These are phyloP conservation scores for Cladosporium austrohemisphaericum DNA, from an alignment of 2,329 filamentous ascomycete genomes.

Conservation along the genomic window DNA sequence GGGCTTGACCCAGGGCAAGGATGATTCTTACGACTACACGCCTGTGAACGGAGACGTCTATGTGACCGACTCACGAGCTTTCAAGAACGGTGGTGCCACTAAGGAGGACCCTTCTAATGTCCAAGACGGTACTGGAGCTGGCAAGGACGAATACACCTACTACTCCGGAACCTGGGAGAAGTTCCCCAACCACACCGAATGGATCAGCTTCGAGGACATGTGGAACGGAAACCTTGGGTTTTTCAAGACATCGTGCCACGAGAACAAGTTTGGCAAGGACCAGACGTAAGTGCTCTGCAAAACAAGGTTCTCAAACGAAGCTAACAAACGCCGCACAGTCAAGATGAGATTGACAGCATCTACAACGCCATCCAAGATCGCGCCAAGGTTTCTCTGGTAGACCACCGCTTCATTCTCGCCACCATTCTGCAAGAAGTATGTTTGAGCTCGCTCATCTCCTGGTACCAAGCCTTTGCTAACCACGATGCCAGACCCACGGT, in stretches of 20 bases:
- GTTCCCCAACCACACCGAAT: constrained; percentile 20
- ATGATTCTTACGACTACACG: constrained; percentile 1
- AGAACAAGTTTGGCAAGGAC: constrained; percentile 30
- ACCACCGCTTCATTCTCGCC: constrained; percentile 42
- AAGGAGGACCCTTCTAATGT: constrained; percentile 21
- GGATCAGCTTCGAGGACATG: constrained; percentile 32
- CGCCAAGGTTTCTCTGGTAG: constrained; percentile 34
- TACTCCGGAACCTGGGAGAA: constrained; percentile 28
- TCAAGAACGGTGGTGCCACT: constrained; percentile 28
- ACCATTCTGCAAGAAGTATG: constrained; percentile 42
- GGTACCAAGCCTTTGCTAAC: background rate
- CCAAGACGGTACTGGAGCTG: constrained; percentile 22
- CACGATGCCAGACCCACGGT: constrained; percentile 38
- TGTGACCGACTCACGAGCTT: constrained; percentile 30
- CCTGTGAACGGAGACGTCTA: constrained; percentile 11
- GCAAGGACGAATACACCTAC: constrained; percentile 29
- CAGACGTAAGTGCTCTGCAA: background rate
- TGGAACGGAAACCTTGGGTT: constrained; percentile 32
- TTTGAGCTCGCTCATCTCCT: background rate
- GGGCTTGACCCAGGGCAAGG: background rate
- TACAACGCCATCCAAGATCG: constrained; percentile 36
- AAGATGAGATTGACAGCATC: constrained; percentile 37
- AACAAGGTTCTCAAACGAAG: background rate
- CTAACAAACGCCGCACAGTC: constrained; percentile 18
- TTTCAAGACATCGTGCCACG: constrained; percentile 33